Conservation (phyloP, 2,329 filamentous ascomycete species). For the Diaporthe vexans region DNA sequence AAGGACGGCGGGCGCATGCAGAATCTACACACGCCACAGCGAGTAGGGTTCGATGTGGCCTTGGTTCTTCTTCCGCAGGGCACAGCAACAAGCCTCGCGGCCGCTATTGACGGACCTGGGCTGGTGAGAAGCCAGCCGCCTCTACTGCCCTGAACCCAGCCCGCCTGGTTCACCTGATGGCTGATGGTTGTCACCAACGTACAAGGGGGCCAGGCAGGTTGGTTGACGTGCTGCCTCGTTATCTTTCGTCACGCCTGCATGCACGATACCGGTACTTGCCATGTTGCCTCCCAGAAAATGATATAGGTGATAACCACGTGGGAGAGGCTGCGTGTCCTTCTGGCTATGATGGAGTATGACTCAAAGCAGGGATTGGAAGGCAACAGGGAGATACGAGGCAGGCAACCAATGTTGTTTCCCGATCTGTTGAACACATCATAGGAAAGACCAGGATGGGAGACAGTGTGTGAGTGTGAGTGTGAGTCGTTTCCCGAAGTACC, state of each 20-base stretch:
- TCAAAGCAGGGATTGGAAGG: constrained; percentile 26
- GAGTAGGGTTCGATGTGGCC: not conserved
- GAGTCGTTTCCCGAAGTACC: constrained; percentile 7
- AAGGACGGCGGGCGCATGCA: not conserved
- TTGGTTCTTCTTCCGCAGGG: not conserved
- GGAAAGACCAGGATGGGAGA: not conserved
- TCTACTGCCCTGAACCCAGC: not conserved
- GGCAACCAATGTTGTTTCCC: not conserved
- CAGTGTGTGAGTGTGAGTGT: not conserved
- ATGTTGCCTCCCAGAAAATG: not conserved
- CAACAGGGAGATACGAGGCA: constrained; percentile 27
- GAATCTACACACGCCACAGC: not conserved
- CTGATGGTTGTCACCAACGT: not conserved
- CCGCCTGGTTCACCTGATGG: constrained; percentile 1
- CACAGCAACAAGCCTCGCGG: constrained; percentile 13
- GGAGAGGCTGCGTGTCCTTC: constrained; percentile 23
- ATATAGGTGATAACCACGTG: constrained; percentile 1
- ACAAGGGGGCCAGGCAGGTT: not conserved
- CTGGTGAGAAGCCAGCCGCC: not conserved
- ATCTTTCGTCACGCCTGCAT: not conserved
- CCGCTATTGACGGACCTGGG: not conserved
- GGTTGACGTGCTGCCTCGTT: constrained; percentile 4
- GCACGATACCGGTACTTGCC: not conserved
- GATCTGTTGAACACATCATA: not conserved
- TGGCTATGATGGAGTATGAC: not conserved